phyloP scores from a whole-genome alignment of 352 stramenopile genomes.

The Thalassiosira oceanica region DNA sequence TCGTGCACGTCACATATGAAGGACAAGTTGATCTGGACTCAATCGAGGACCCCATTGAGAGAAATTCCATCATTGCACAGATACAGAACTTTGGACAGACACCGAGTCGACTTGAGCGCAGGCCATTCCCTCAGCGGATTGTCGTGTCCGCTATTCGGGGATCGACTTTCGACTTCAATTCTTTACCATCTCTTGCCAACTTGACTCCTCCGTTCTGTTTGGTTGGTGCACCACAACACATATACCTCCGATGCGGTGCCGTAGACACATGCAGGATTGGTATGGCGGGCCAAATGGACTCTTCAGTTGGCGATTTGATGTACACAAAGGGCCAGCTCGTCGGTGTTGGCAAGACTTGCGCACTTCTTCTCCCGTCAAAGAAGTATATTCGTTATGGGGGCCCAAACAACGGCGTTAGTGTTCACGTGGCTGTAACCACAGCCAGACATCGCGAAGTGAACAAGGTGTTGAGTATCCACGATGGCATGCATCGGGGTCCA shows the following conservation, averaged over 20 bases:
- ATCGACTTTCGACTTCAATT: slow-evolving; percentile 75
- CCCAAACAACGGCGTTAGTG: slow-evolving; percentile 77
- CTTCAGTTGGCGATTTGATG: slow-evolving; percentile 78
- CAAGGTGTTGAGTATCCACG: slow-evolving; percentile 78
- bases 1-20: slow-evolving; percentile 99
- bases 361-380: slow-evolving; percentile 70
- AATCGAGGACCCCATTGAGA: slow-evolving; percentile 90
- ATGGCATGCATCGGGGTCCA: slow-evolving; percentile 75
- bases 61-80: slow-evolving; percentile 88
- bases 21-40: slow-evolving; percentile 94
- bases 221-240: slow-evolving; percentile 70
- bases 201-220: slow-evolving; percentile 81
- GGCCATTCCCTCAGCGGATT: slow-evolving; percentile 65
- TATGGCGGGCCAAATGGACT: slow-evolving; percentile 66
- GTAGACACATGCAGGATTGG: slow-evolving; percentile 77
- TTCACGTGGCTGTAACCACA: slow-evolving; percentile 71
- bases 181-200: slow-evolving; percentile 63
- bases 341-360: slow-evolving; percentile 73
- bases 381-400: slow-evolving; percentile 78
- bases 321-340: slow-evolving; percentile 76
- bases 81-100: slow-evolving; percentile 86
- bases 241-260: slow-evolving; percentile 57
- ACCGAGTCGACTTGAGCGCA: slow-evolving; percentile 73
- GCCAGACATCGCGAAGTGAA: slow-evolving; percentile 73
- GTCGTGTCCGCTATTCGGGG: slow-evolving; percentile 62